Conservation (phyloP, 495 filamentous ascomycete species). For the Aspergillus wentii region DNA sequence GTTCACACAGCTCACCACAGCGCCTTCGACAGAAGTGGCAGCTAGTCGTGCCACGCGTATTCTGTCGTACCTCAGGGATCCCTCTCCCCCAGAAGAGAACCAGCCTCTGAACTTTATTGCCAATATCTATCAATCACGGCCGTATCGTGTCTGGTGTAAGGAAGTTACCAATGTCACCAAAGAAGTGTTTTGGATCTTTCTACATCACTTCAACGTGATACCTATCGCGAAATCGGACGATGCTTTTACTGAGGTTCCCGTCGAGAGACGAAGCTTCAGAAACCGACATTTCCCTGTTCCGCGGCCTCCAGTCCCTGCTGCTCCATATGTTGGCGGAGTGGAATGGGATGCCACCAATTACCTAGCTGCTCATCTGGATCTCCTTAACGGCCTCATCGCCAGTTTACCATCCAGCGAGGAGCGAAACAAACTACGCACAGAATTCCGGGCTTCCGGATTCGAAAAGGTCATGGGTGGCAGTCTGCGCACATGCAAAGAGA, state of each 20-base stretch:
- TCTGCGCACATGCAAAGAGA: constrained; percentile 91
- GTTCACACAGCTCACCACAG: constrained; percentile 73
- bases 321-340: constrained; percentile 94
- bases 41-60: constrained; percentile 60
- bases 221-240: constrained; percentile 39
- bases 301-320: constrained; percentile 85
- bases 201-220: constrained; percentile 88
- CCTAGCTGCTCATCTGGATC: constrained; percentile 83
- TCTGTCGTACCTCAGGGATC: constrained; percentile 76
- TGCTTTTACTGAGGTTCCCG: constrained; percentile 18
- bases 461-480: constrained; percentile 84
- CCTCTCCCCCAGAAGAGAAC: constrained; percentile 65
- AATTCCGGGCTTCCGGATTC: constrained; percentile 80
- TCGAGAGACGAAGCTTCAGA: too few relatives aligned
- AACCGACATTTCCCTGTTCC: constrained; percentile 79
- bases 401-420: constrained; percentile 65
- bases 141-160: constrained; percentile 90
- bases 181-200: constrained; percentile 99
- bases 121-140: constrained; percentile 79
- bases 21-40: constrained; percentile 42
- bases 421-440: constrained; percentile 71
- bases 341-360: constrained; percentile 99
- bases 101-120: constrained; percentile 81
- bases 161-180: constrained; percentile 90
- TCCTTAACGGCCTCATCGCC: constrained; percentile 88